Percentiles rank a stretch among this genome's conserved stretches.
Evolutionary conservation across 148 eudicot species (phyloP).

Genomic region (Nyssa sinensis): DNA sequence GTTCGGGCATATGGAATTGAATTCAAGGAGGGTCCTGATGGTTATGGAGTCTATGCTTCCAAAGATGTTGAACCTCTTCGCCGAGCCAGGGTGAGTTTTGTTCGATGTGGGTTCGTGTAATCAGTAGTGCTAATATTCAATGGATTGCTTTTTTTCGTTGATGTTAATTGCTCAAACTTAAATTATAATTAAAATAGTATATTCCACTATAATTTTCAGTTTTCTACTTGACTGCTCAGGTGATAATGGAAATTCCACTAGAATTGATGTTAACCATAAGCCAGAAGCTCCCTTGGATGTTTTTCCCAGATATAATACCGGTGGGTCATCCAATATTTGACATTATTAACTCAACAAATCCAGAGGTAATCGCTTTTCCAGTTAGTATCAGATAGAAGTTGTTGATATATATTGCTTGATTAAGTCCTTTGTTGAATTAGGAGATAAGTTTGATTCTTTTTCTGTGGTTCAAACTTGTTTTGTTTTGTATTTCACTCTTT

Average conservation of each 20-base stretch:
- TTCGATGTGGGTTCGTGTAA: not conserved
- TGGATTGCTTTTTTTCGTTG: not conserved
- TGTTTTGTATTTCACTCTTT: not conserved
- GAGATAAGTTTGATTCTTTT: not conserved
- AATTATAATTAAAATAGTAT: too few relatives aligned
- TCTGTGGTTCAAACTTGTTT: not conserved
- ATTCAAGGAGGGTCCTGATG: conserved; percentile 95
- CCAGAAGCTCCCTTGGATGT: conserved; percentile 94
- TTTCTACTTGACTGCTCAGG: conserved; percentile 36
- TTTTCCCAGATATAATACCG: conserved; percentile 93
- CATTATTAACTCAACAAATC: conserved; percentile 86
- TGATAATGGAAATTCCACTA: conserved; percentile 96
- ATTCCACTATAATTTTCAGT: not conserved
- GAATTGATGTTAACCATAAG: conserved; percentile 95
- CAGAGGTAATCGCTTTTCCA: conserved; percentile 53
- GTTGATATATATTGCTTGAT: not conserved
- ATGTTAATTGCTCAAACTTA: too few relatives aligned
- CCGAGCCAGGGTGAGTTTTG: conserved; percentile 69
- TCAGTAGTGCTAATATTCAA: not conserved
- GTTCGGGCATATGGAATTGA: conserved; percentile 96
- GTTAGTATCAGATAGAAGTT: not conserved
- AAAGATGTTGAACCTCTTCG: conserved; percentile 89
- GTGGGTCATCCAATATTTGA: conserved; percentile 98
- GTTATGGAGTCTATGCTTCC: conserved; percentile 91
- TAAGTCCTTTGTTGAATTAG: not conserved